Evolutionary conservation across 306 rosid species (phyloP), one percentile per base, ranked within the genome.

Genomic region (Dryas alaskensis): DNA sequence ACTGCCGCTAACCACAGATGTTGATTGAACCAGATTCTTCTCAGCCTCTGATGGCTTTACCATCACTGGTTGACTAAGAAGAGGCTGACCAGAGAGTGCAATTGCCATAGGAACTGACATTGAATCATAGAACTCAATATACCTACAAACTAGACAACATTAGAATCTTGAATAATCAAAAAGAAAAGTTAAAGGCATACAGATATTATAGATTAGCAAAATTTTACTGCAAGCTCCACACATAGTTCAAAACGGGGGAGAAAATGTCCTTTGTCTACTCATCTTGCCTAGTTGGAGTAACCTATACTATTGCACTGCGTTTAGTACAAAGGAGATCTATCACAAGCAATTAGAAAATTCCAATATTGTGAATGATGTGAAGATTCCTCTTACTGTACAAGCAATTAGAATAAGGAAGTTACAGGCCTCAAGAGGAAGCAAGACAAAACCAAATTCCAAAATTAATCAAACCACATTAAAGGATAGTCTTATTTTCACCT

Each of bases 21-120:
- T 84, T 78, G 98, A 87, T 75, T 94, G 98, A 72, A 86, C 97
- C 70, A 91, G 88, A 87, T 94, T 94, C 83, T 94, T 94, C 82
- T 94, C 98, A 27, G 98, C 98, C 90, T 94, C 98, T 54, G 98
- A 94, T 80, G 98, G 98, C 82, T 94, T 94, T 75, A 94, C 98
- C 98, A 94, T 94, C 73, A 94, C 98, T 69, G 97, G 98, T 77
- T 85, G 92, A 80, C 96, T 82, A 54, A 87, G 96, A 76, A 94
- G 87, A 67, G 84, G 89, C 86, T 91, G 98, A 47, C 98, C 96
- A 49, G 98, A 89, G 66, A 94, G 96, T 50, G 98, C 98, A 75
- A 94, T 94, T 49, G 98, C 97, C 98, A 94, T 94, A 65, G 98
- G 98, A 60, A 94, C 98, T 65, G 98, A 91, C 98, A 94, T 94